Base-by-base conservation (phyloP, 176 grass and related monocot species). In the Musa schizocarpa region DNA sequence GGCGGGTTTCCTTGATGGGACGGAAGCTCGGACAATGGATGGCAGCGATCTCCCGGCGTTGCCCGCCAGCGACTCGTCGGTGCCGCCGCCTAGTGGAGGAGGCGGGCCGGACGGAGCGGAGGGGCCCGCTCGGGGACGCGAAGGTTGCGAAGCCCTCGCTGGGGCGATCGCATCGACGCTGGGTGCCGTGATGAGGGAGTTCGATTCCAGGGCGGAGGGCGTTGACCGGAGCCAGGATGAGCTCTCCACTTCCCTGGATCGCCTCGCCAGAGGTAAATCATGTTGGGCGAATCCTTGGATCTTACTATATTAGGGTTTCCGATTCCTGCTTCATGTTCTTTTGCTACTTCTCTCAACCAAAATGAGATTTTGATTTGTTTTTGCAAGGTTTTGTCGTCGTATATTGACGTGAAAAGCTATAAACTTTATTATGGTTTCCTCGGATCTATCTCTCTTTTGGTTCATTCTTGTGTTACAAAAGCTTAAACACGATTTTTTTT, bases 221-320 rank as follows among this genome's bases (percentile, higher is more conserved):
- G 87, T 87, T 0, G 77, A 77, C 49, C 84, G 63, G 84, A 91
- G 90, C 64, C 95, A 98, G 86, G 95, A 67, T 54, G 86, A 93
- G 72, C 82, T 98, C 25, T 64, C 78, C 8, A 73, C 80, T 53
- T 84, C 90, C 77, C 26, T 91, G 52, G 78, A 87, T 78, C 86
- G 90, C 54, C 86, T 93, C 65, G 89, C 87, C 27, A 74, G 76
- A 84, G 95, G 95, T 93, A 34, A 0, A 57, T 67, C 34, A 24
- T 55, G 19, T 10, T 17, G 65, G 53, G 34, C 61, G 34, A 43
- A 43, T 6, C 34, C 34, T 43, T 43, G 34, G 3, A 6, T 43
- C 34, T 43, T 6, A 43, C 34, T 43, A 43, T 43, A 43, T 65
- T 25, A 65, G 22, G 1, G 22, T 13, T 12, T 26, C 23, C 9